Percentiles rank a stretch among this genome's conserved stretches.
Evolutionary conservation across 225 moss, liverwort and hornwort genomes (phyloP).

Genomic region (Takakia lepidozioides): DNA sequence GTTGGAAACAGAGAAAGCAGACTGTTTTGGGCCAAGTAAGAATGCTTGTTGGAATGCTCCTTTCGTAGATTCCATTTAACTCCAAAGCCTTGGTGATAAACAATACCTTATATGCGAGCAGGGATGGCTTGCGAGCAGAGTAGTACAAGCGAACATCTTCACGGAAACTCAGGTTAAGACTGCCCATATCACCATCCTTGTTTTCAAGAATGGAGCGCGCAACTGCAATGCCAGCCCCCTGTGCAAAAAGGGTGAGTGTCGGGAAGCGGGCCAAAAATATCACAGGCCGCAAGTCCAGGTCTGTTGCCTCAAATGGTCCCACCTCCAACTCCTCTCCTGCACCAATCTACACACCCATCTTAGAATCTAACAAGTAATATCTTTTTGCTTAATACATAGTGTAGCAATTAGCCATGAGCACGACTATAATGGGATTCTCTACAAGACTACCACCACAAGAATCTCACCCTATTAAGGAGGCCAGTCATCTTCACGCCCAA

Average conservation of each 20-base stretch:
- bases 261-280: conserved; percentile 70
- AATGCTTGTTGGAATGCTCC: no score
- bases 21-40: not conserved
- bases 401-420: no score
- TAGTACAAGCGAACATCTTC: conserved; percentile 72
- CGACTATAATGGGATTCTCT: no score
- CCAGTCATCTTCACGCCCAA: not conserved
- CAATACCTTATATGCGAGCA: conserved; percentile 63
- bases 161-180: conserved; percentile 68
- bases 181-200: conserved; percentile 62
- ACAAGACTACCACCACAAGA: not conserved
- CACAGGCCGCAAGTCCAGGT: conserved; percentile 70
- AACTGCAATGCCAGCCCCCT: conserved; percentile 63
- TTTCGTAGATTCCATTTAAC: not conserved
- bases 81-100: not conserved
- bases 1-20: not conserved
- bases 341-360: not conserved
- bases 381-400: not conserved
- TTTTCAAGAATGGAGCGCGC: conserved; percentile 64
- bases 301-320: conserved; percentile 49
- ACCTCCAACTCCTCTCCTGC: conserved; percentile 80
- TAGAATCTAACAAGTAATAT: not conserved
- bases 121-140: conserved; percentile 55
- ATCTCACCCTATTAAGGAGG: not conserved
- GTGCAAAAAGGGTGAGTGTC: conserved; percentile 62